These are phyloP conservation scores for Trifolium dubium DNA, from an alignment of 306 rosid species.

Conservation along the genomic window DNA sequence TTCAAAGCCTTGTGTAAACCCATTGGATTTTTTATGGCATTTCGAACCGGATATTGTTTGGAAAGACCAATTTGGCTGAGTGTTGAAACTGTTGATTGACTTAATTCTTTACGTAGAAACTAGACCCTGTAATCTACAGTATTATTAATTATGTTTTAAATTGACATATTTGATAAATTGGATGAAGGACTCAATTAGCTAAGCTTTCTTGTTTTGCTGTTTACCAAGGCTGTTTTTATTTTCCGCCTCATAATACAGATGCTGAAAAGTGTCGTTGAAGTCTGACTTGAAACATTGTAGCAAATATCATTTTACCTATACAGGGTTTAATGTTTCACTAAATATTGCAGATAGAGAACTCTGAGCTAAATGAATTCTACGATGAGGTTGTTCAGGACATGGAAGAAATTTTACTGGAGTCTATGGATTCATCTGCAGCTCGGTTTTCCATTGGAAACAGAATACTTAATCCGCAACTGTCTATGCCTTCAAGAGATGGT, in stretches of 20 bases:
- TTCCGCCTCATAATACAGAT: slow-evolving; percentile 4
- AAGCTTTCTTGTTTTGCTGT: slow-evolving; percentile 12
- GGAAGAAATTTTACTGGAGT: slow-evolving; percentile 95
- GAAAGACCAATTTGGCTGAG: slow-evolving; percentile 32
- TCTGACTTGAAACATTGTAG: slow-evolving; percentile 18
- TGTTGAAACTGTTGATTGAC: background rate
- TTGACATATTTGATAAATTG: slow-evolving; percentile 26
- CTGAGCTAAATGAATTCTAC: slow-evolving; percentile 67
- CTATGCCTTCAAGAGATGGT: slow-evolving; percentile 80
- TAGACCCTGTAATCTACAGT: slow-evolving; percentile 19
- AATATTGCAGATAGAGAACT: slow-evolving; percentile 71
- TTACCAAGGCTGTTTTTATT: slow-evolving; percentile 28
- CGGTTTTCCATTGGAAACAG: slow-evolving; percentile 63
- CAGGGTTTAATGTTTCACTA: slow-evolving; percentile 32
- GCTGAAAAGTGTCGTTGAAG: slow-evolving; percentile 11
- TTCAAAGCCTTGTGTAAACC: background rate
- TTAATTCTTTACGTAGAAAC: slow-evolving; percentile 6
- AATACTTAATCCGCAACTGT: slow-evolving; percentile 53
- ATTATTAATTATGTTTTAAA: background rate
- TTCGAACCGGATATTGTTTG: slow-evolving; percentile 6
- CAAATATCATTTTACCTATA: slow-evolving; percentile 2
- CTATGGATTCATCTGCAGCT: slow-evolving; percentile 67
- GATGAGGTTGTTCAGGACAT: slow-evolving; percentile 93
- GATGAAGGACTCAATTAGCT: slow-evolving; percentile 22
- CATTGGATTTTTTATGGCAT: slow-evolving; percentile 7